These are phyloP conservation scores for Eimeria praecox DNA, from an alignment of 169 alveolate species.

Conservation along the genomic window DNA sequence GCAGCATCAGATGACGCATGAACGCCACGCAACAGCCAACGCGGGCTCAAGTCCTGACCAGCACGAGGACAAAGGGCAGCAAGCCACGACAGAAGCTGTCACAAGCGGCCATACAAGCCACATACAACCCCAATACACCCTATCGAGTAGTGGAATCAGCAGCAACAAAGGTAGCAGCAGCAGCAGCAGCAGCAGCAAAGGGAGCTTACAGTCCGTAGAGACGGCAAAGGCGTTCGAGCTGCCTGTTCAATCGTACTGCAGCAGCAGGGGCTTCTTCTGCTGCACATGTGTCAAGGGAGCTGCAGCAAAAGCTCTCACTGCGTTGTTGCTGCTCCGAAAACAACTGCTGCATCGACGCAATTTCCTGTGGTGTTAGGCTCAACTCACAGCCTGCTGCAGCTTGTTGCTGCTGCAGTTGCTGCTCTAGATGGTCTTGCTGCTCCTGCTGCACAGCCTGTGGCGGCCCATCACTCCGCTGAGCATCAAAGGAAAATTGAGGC, in stretches of 20 bases:
- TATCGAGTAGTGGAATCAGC: background rate
- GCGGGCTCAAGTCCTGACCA: background rate
- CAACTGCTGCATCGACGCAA: slow-evolving; percentile 59
- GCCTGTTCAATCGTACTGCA: slow-evolving; percentile 43
- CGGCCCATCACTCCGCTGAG: background rate
- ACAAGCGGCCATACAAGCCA: background rate
- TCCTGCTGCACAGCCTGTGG: background rate
- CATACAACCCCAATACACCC: background rate
- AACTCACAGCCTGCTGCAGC: slow-evolving; percentile 36
- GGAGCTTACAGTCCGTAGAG: slow-evolving; percentile 58
- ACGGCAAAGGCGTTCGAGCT: slow-evolving; percentile 70
- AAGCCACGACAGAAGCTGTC: background rate
- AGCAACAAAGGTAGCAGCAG: background rate
- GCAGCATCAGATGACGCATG: background rate
- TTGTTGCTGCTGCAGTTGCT: slow-evolving; percentile 26
- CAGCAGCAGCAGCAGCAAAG: slow-evolving; percentile 37
- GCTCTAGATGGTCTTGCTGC: background rate
- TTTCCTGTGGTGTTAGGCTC: slow-evolving; percentile 39
- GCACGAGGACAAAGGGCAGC: background rate
- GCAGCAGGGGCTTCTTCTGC: slow-evolving; percentile 50
- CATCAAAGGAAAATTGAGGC: slow-evolving; percentile 62
- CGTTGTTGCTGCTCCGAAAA: slow-evolving; percentile 64
- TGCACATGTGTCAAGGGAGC: slow-evolving; percentile 48
- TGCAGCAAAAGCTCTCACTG: slow-evolving; percentile 40
- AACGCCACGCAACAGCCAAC: background rate